Percentiles rank a stretch among this genome's conserved stretches.
Evolutionary conservation across 106 monocot species (phyloP).

Genomic region (Acorus gramineus): DNA sequence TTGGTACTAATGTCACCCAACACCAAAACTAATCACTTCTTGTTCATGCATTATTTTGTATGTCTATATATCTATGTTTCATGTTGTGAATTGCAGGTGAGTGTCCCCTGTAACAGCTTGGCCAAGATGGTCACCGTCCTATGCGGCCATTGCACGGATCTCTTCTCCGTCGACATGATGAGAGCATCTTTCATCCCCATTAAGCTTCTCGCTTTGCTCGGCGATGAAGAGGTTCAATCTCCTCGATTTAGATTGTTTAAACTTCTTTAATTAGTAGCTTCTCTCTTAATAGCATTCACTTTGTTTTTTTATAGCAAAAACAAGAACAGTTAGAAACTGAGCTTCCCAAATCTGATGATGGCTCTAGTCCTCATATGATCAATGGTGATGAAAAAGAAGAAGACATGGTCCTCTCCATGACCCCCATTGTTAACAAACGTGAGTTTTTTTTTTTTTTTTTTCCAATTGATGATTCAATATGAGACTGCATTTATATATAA

Average conservation of each 20-base stretch:
- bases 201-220: constrained; percentile 33
- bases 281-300: neutral
- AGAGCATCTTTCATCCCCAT: constrained; percentile 41
- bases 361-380: neutral
- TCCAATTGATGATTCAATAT: neutral
- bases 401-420: constrained; percentile 9
- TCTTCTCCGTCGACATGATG: constrained; percentile 66
- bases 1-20: constrained; percentile 24
- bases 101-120: constrained; percentile 62
- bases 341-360: neutral
- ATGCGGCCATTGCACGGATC: constrained; percentile 73
- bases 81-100: constrained; percentile 35
- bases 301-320: neutral
- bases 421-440: constrained; percentile 60
- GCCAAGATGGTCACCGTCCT: constrained; percentile 63
- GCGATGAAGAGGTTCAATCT: constrained; percentile 12
- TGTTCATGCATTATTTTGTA: neutral
- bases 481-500: neutral
- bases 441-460: neutral
- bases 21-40: neutral
- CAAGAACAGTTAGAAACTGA: neutral
- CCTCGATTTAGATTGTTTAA: no score
- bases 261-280: neutral
- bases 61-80: neutral
- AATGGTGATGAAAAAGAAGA: constrained; percentile 5